A percentile compares a stretch with the other conserved stretches of the same genome.
phyloP scores from a whole-genome alignment of 768 basidiomycete species.

The Auriscalpium vulgare region DNA sequence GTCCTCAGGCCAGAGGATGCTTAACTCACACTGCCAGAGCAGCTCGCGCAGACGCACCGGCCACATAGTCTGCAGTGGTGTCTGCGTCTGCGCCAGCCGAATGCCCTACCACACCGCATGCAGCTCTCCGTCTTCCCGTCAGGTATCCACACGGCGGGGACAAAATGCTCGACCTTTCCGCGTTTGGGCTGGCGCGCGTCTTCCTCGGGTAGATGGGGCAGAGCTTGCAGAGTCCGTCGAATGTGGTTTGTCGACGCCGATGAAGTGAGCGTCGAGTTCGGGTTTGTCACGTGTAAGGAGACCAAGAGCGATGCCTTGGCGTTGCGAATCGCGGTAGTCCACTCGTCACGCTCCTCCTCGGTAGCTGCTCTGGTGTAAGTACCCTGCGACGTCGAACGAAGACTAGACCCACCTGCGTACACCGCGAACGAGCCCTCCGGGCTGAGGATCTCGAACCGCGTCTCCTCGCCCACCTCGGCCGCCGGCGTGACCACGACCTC shows the following conservation, averaged over 20 bases:
- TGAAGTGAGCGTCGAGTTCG: slow-evolving; percentile 75
- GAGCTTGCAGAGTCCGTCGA: slow-evolving; percentile 62
- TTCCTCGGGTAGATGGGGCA: slow-evolving; percentile 57
- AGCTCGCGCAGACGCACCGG: slow-evolving; percentile 75
- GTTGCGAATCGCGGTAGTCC: slow-evolving; percentile 58
- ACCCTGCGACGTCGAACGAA: too few relatives aligned
- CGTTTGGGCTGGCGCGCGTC: slow-evolving; percentile 29
- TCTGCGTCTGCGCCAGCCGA: slow-evolving; percentile 71
- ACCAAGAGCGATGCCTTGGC: slow-evolving; percentile 67
- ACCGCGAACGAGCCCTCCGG: slow-evolving; percentile 72
- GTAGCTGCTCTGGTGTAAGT: slow-evolving; percentile 28
- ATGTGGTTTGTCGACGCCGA: slow-evolving; percentile 71
- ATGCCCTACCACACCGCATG: slow-evolving; percentile 73
- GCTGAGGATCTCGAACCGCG: slow-evolving; percentile 64
- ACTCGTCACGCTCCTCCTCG: slow-evolving; percentile 52
- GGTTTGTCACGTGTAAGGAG: slow-evolving; percentile 61
- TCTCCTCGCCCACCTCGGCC: slow-evolving; percentile 42
- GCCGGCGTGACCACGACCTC: slow-evolving; percentile 57
- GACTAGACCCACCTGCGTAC: slow-evolving; percentile 46
- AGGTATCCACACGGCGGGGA: slow-evolving; percentile 90
- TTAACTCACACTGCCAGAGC: slow-evolving; percentile 65
- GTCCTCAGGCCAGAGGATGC: background rate
- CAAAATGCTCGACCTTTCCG: slow-evolving; percentile 68
- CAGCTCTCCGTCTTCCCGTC: slow-evolving; percentile 77
- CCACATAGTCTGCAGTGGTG: slow-evolving; percentile 89